A percentile compares a stretch with the other conserved stretches of the same genome.
Conservation (phyloP, 2,329 filamentous ascomycete genomes). For the Colletotrichum eleusines region DNA sequence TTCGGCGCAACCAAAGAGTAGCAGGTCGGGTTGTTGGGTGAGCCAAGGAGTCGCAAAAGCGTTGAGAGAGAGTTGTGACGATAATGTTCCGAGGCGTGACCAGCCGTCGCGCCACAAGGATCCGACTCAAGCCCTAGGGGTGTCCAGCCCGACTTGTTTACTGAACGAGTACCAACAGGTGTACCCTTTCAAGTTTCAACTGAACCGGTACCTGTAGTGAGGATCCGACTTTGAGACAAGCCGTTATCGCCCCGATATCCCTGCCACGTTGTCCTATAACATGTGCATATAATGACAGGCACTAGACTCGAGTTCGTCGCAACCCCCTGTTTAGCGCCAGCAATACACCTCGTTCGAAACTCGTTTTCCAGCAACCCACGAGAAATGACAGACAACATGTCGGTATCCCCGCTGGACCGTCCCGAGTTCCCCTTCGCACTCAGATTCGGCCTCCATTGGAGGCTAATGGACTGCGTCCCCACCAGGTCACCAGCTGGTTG, state of each 20-base stretch:
- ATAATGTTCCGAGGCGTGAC: background rate
- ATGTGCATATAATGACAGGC: conserved; percentile 43
- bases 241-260: conserved; percentile 43
- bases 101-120: conserved; percentile 7
- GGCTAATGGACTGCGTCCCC: background rate
- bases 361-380: conserved; percentile 1
- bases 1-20: conserved; percentile 1
- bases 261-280: conserved; percentile 43
- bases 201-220: conserved; percentile 1
- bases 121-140: background rate
- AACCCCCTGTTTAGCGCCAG: conserved; percentile 41
- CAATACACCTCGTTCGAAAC: conserved; percentile 20
- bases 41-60: background rate
- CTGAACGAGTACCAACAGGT: conserved; percentile 4
- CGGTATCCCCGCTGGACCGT: background rate
- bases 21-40: background rate
- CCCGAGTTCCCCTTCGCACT: background rate
- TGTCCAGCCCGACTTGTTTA: background rate
- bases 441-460: background rate
- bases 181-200: background rate
- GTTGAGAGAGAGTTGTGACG: background rate
- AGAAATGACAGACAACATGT: background rate
- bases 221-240: conserved; percentile 27
- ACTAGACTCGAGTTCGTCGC: conserved; percentile 32
- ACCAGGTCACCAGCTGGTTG: background rate